Base-by-base conservation (phyloP, 495 filamentous ascomycete species). In the Extremus antarcticus region DNA sequence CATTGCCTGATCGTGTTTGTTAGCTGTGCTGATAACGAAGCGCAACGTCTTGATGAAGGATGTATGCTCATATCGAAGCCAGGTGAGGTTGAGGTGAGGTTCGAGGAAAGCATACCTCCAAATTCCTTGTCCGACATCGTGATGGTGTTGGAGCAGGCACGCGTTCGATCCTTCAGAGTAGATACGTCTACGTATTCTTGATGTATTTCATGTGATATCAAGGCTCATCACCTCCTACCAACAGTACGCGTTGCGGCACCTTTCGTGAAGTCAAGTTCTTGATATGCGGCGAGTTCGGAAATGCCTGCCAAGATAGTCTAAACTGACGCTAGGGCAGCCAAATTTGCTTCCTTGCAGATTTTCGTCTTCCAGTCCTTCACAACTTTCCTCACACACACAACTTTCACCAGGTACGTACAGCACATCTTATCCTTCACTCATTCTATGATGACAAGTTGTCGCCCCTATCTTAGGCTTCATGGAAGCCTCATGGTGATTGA, bases 71-170 rank as follows among this genome's bases (percentile, higher is more conserved):
- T 4, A 13, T 35, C 29, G 29, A 13, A 13, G 4, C 29, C 7
- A 35, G 29, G 29, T 35, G 29, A 35, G 29, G 29, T 35, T 13
- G 29, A 35, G 29, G 7, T 35, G 29, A 45, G 41, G 41, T 17
- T 45, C 17, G 41, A 22, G 45, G 35, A 19, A 2, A n/a, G 62
- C 65, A 60, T 62, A 70, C 71, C 67, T 63, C 70, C 70, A 60
- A 94, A 90, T 65, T 95, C 90, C 60, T 90, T 83, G 67, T 95
- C 90, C 52, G 90, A 95, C 90, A 95, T 95, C 60, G 17, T 74
- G 9, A n/a, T n/a, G n/a, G n/a, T n/a, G n/a, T n/a, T n/a, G n/a
- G n/a, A n/a, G n/a, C n/a, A n/a, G n/a, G n/a, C n/a, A n/a, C n/a
- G n/a, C n/a, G n/a, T n/a, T n/a, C n/a, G n/a, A n/a, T n/a, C n/a